Percentiles rank a stretch among this genome's conserved stretches.
These are phyloP conservation scores for Huntiella decipiens DNA, from an alignment of 2,329 filamentous ascomycete species.

Conservation along the genomic window DNA sequence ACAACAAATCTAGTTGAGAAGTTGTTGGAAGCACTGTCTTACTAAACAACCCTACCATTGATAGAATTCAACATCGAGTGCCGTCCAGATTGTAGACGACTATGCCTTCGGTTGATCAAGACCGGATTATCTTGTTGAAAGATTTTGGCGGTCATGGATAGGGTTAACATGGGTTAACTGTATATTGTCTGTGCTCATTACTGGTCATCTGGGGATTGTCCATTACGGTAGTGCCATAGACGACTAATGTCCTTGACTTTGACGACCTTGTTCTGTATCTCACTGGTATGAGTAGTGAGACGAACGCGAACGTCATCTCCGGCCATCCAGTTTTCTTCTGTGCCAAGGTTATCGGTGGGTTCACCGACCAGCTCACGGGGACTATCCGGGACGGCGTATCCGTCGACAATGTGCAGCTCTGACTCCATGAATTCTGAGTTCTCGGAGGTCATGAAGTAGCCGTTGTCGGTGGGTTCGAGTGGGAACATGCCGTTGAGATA, in stretches of 20 bases:
- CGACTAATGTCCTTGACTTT: slow-evolving; percentile 42
- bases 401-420: slow-evolving; percentile 26
- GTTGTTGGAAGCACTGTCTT: too few relatives aligned
- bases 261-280: slow-evolving; percentile 16
- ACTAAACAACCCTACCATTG: too few relatives aligned
- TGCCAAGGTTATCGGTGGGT: too few relatives aligned
- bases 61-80: too few relatives aligned
- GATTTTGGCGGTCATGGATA: too few relatives aligned
- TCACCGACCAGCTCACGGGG: neutral
- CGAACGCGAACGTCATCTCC: neutral
- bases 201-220: slow-evolving; percentile 25
- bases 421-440: slow-evolving; percentile 43
- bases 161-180: too few relatives aligned
- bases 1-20: too few relatives aligned
- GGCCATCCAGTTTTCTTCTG: slow-evolving; percentile 1
- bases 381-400: slow-evolving; percentile 17
- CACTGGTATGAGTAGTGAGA: slow-evolving; percentile 1
- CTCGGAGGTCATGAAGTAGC: slow-evolving; percentile 24
- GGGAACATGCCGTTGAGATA: slow-evolving; percentile 45
- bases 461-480: slow-evolving; percentile 25
- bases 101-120: too few relatives aligned
- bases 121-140: too few relatives aligned
- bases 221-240: slow-evolving; percentile 44
- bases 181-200: too few relatives aligned
- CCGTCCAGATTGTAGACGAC: too few relatives aligned